phyloP scores from a whole-genome alignment of 148 eudicot species.

The Selenicereus undatus region DNA sequence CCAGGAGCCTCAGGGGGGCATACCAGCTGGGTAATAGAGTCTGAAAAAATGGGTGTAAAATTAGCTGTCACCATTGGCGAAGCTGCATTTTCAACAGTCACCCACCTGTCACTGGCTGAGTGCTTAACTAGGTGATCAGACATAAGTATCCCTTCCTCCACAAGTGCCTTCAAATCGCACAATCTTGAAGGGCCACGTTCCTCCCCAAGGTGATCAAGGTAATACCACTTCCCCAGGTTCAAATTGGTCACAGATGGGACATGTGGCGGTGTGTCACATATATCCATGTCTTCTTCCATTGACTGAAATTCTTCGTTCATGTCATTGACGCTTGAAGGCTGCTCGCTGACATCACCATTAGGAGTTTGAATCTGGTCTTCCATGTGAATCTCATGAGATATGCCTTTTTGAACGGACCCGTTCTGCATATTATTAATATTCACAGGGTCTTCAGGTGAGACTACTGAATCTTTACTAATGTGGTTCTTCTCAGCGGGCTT shows the following conservation, averaged over 20 bases:
- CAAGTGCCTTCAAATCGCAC: conserved; percentile 64
- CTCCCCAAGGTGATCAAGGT: conserved; percentile 73
- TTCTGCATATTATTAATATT: conserved; percentile 32
- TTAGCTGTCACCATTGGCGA: conserved; percentile 65
- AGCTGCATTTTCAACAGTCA: conserved; percentile 93
- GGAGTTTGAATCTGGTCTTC: conserved; percentile 40
- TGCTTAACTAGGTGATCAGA: conserved; percentile 92
- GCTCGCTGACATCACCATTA: conserved; percentile 27
- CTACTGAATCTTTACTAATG: conserved; percentile 29
- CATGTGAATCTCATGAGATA: conserved; percentile 21
- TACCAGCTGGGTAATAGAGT: conserved; percentile 57
- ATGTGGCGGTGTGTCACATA: conserved; percentile 94
- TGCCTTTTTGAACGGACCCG: conserved; percentile 35
- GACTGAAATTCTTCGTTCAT: conserved; percentile 59
- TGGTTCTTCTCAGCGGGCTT: conserved; percentile 41
- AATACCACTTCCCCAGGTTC: conserved; percentile 70
- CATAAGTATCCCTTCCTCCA: conserved; percentile 68
- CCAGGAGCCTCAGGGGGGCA: conserved; percentile 89
- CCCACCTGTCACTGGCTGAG: conserved; percentile 85
- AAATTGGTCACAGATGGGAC: conserved; percentile 46
- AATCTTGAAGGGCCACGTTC: conserved; percentile 83
- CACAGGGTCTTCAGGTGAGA: conserved; percentile 37
- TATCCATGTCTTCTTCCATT: conserved; percentile 99
- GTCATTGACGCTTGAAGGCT: conserved; percentile 39
- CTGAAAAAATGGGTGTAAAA: conserved; percentile 63